Evolutionary conservation across 1,139 yeast genomes (phyloP).

Genomic region (Yamadazyma sp.): DNA sequence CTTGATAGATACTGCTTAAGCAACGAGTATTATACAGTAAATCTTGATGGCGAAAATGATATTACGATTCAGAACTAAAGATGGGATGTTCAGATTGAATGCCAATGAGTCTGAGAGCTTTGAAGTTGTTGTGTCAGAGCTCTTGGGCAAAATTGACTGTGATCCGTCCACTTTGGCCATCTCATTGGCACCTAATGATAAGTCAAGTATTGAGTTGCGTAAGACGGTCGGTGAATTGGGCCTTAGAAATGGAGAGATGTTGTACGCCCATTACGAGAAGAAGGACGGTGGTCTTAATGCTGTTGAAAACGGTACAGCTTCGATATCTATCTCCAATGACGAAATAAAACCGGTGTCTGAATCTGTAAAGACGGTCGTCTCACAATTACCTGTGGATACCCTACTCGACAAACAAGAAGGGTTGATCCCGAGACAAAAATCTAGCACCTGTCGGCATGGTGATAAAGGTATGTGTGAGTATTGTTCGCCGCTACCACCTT

Average conservation of each 20-base stretch:
- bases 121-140: constrained; percentile 45
- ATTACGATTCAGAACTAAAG: constrained; percentile 77
- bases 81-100: constrained; percentile 74
- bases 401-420: constrained; percentile 71
- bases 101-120: constrained; percentile 53
- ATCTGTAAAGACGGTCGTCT: constrained; percentile 9
- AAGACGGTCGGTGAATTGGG: constrained; percentile 54
- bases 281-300: constrained; percentile 10
- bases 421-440: constrained; percentile 61
- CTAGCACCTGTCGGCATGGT: constrained; percentile 79
- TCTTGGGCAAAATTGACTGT: constrained; percentile 34
- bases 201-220: constrained; percentile 46
- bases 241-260: constrained; percentile 79
- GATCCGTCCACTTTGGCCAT: constrained; percentile 37
- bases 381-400: constrained; percentile 64
- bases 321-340: constrained; percentile 8
- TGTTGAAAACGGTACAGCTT: constrained; percentile 14
- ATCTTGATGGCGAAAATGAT: constrained; percentile 20
- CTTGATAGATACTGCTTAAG: background rate
- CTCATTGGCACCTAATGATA: constrained; percentile 48
- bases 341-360: constrained; percentile 7
- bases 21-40: background rate
- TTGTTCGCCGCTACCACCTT: constrained; percentile 94
- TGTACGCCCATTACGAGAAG: constrained; percentile 54
- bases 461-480: constrained; percentile 97